These are phyloP conservation scores for Neoboletus magnificus DNA, from an alignment of 768 basidiomycete species.

Conservation along the genomic window DNA sequence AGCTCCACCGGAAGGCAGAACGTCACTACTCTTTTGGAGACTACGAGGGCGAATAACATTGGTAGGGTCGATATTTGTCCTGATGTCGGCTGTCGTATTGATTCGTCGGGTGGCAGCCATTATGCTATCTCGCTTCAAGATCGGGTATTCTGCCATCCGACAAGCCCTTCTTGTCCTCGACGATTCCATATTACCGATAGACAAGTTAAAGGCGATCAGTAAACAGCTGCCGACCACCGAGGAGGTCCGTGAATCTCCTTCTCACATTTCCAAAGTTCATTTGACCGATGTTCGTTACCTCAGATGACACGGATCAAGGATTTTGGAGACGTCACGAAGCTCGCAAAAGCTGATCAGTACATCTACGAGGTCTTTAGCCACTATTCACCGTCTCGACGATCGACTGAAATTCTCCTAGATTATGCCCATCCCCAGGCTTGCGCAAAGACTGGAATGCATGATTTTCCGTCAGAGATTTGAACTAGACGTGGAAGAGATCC, in stretches of 20 bases:
- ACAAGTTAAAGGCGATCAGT: constrained; percentile 72
- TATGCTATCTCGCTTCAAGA: constrained; percentile 76
- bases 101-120: constrained; percentile 50
- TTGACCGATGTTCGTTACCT: not conserved
- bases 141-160: constrained; percentile 62
- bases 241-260: constrained; percentile 48
- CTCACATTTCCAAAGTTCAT: not conserved
- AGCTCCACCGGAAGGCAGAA: constrained; percentile 52
- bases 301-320: constrained; percentile 64
- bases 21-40: constrained; percentile 71
- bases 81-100: not conserved
- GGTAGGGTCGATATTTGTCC: constrained; percentile 40
- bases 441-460: constrained; percentile 77
- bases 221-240: constrained; percentile 78
- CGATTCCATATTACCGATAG: constrained; percentile 63
- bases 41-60: constrained; percentile 80
- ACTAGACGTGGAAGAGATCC: constrained; percentile 76
- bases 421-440: constrained; percentile 70
- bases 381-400: not conserved
- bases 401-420: constrained; percentile 47
- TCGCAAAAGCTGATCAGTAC: constrained; percentile 84
- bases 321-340: constrained; percentile 67
- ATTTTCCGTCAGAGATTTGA: constrained; percentile 80
- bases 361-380: constrained; percentile 59
- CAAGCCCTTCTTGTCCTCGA: constrained; percentile 69